phyloP scores from a whole-genome alignment of 805 yeast species.

The Sugiyamaella smithiae region DNA sequence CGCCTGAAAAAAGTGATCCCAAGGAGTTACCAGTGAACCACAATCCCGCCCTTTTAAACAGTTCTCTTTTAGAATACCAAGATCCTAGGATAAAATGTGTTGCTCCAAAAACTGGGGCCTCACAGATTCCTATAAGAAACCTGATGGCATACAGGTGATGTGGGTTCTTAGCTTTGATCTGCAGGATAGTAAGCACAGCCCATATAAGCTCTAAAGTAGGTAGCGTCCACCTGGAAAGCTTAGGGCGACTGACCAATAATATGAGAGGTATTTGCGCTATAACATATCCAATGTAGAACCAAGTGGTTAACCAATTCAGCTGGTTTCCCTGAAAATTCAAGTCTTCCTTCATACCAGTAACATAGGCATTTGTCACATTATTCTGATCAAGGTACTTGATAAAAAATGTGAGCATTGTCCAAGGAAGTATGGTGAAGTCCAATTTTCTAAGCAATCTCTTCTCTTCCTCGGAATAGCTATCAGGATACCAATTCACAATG shows the following conservation, averaged over 20 bases:
- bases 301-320: slow-evolving; percentile 43
- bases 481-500: slow-evolving; percentile 7
- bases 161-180: slow-evolving; percentile 44
- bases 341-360: slow-evolving; percentile 47
- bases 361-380: slow-evolving; percentile 47
- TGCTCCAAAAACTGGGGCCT: slow-evolving; percentile 32
- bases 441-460: slow-evolving; percentile 33
- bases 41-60: slow-evolving; percentile 39
- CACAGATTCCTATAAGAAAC: slow-evolving; percentile 33
- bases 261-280: slow-evolving; percentile 52
- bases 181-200: slow-evolving; percentile 43
- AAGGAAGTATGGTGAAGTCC: slow-evolving; percentile 29
- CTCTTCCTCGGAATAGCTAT: slow-evolving; percentile 19
- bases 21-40: slow-evolving; percentile 38
- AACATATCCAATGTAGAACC: slow-evolving; percentile 52
- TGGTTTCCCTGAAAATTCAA: slow-evolving; percentile 42
- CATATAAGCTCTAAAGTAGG: slow-evolving; percentile 45
- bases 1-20: slow-evolving; percentile 43
- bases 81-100: slow-evolving; percentile 30
- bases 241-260: slow-evolving; percentile 38
- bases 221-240: slow-evolving; percentile 43
- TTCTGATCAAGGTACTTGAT: slow-evolving; percentile 43
- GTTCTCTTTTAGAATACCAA: slow-evolving; percentile 40
- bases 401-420: slow-evolving; percentile 32
- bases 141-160: slow-evolving; percentile 38